Evolutionary conservation across 2,329 filamentous ascomycete genomes (phyloP), one percentile per base, ranked within the genome.

Genomic region (Colletotrichum sp.): DNA sequence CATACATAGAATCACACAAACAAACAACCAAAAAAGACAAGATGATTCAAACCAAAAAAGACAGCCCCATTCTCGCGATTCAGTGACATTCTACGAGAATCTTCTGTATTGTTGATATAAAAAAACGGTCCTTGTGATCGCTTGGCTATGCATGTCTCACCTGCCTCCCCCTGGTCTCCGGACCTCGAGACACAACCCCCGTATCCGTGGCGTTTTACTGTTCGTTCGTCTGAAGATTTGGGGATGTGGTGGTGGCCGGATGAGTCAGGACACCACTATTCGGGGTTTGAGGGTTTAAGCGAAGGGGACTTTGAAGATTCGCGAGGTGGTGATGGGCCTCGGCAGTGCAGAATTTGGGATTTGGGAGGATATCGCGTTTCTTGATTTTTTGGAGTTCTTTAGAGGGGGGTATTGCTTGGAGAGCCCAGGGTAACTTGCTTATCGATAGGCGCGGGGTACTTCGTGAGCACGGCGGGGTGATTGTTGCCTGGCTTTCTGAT

Each of bases 131-230:
- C 70, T 69, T 65, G 73, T 76, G 73, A 69, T 64, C 44, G 63
- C 44, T 49, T 59, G 34, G 24, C 12, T 21, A 73, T 69, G 73
- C 73, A 76, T 76, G 73, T 76, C 70, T 76, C 73, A 76, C 59
- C 32, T n/a, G 6, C 16, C 18, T 39, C 30, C 59, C 60, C 57
- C 44, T 18, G 15, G 21, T 16, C 57, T 28, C 21, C 34, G 15
- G n/a, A 18, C 57, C 44, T 55, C 36, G 65, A 52, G 57, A 26
- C 64, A 28, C 39, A 36, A 69, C 63, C 59, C n/a, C 57, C 55
- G 71, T 44, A 69, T 39, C 70, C 65, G 70, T 73, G 73, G 70
- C 73, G 64, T 65, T 28, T 30, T 65, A 15, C 36, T 65, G 39
- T 76, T 69, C 59, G 70, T 68, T 52, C 26, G 12, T 18, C 49